phyloP scores from a whole-genome alignment of 2,329 filamentous ascomycete species.

The Fusarium subtropicale region DNA sequence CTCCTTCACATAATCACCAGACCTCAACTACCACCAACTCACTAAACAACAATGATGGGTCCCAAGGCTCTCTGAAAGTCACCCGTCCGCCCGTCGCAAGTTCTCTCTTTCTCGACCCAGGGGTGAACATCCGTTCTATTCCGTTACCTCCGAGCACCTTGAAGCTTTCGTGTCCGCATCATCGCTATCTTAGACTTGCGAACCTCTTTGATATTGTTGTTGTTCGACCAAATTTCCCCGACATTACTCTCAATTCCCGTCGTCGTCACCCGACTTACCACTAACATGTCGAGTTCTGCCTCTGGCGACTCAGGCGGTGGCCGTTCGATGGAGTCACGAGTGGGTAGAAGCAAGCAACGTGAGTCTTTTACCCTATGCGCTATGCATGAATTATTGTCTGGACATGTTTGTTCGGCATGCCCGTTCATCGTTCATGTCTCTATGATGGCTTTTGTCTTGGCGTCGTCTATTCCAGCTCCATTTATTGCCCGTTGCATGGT shows the following conservation, averaged over 20 bases:
- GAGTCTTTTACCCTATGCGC: conserved; percentile 58
- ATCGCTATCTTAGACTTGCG: conserved; percentile 27
- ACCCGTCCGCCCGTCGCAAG: conserved; percentile 45
- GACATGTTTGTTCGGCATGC: background rate
- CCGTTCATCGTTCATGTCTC: background rate
- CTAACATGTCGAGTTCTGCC: conserved; percentile 53
- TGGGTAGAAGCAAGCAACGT: conserved; percentile 84
- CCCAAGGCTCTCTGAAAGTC: conserved; percentile 44
- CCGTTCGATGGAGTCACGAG: conserved; percentile 78
- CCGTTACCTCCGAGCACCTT: conserved; percentile 38
- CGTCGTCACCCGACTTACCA: conserved; percentile 31
- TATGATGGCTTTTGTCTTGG: conserved; percentile 5
- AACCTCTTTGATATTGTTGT: conserved; percentile 26
- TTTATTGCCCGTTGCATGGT: conserved; percentile 13
- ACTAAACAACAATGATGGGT: conserved; percentile 43
- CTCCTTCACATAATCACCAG: conserved; percentile 3
- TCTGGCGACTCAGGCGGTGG: conserved; percentile 52
- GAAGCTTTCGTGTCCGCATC: conserved; percentile 30
- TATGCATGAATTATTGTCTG: background rate
- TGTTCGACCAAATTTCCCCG: conserved; percentile 23
- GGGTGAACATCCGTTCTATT: conserved; percentile 42
- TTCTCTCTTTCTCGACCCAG: conserved; percentile 46
- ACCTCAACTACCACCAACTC: conserved; percentile 25
- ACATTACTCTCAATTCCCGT: conserved; percentile 37
- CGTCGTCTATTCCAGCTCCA: conserved; percentile 1